Evolutionary conservation across 2,329 filamentous ascomycete species (phyloP), one percentile per base, ranked within the genome.

Genomic region (Penicillium sp.): DNA sequence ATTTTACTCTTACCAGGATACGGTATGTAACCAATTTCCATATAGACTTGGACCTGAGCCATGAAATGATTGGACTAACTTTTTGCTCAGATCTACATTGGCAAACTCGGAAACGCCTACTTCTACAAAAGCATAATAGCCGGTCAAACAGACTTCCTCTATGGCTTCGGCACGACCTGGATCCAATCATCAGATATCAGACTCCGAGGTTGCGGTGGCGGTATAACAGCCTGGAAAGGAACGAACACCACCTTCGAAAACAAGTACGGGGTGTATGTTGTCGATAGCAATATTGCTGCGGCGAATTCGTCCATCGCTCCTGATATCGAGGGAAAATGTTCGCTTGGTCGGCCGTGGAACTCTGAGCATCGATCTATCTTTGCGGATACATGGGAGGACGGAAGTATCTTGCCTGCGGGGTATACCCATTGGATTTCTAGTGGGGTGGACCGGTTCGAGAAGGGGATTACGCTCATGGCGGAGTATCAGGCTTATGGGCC

Each of bases 161-260:
- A 88, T 65, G 85, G 85, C 8, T 88, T 88, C 64, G 86, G 85
- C 25, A 88, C 85, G 0, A 77, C 82, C 3, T 89, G 82, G 78
- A 76, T 88, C 40, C 77, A 84, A 53, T 74, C 77, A 3, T 83
- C 81, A 1, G 73, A 75, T 0, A 70, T 89, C 2, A 73, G 76
- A 0, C 77, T 89, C 12, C 81, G 86, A 9, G 76, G 73, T 62
- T 89, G 86, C 60, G 84, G 85, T 4, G 86, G 86, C 15, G 86
- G 86, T 11, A 83, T 89, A 51, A 87, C 84, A 0, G 86, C 86
- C 0, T 89, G 86, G 86, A 89, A 89, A 64, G 85, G 83, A 26
- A 80, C 82, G 0, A 87, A 88, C 69, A 88, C 85, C 0, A 87
- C 85, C 0, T 87, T 85, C 49, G 67, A 70, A 5, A 89, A 89